Conservation (phyloP, 805 yeast genomes). For the Ogataea nakhonphanomensis region DNA sequence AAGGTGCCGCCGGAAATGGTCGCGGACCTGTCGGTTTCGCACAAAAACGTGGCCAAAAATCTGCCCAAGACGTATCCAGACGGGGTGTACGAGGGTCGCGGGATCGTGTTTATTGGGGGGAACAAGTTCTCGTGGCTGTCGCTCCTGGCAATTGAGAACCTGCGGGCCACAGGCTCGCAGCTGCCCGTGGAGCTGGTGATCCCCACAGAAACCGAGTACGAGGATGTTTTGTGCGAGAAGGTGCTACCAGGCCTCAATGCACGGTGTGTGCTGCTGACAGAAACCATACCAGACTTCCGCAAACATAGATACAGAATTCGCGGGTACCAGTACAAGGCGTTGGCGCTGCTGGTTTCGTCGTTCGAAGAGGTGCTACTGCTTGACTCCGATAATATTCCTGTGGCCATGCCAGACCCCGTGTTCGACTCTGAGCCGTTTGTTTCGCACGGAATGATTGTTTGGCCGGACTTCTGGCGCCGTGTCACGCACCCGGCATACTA, state of each 20-base stretch:
- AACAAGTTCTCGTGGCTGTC: conserved; percentile 66
- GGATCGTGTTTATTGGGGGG: conserved; percentile 74
- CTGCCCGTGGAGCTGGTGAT: conserved; percentile 50
- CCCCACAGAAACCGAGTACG: conserved; percentile 45
- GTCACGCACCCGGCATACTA: conserved; percentile 51
- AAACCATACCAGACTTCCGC: conserved; percentile 43
- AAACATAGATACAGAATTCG: conserved; percentile 31
- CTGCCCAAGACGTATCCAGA: conserved; percentile 39
- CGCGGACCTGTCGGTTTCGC: conserved; percentile 43
- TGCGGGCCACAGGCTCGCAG: conserved; percentile 43
- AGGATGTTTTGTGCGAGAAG: conserved; percentile 39
- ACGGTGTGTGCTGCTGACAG: conserved; percentile 51
- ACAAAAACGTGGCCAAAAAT: conserved; percentile 40
- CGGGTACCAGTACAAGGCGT: conserved; percentile 47
- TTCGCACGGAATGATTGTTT: conserved; percentile 47
- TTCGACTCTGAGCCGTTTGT: conserved; percentile 56
- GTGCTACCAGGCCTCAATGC: conserved; percentile 50
- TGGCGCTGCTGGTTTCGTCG: conserved; percentile 48
- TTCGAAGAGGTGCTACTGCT: conserved; percentile 50
- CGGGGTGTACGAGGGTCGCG: conserved; percentile 45
- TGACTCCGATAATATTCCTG: conserved; percentile 52
- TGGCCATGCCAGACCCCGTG: conserved; percentile 45
- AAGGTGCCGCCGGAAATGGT: conserved; percentile 44
- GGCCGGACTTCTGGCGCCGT: conserved; percentile 63
- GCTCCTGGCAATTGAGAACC: conserved; percentile 47